These are phyloP conservation scores for Phlebopus sp. DNA, from an alignment of 1,284 basidiomycete genomes.

Conservation along the genomic window DNA sequence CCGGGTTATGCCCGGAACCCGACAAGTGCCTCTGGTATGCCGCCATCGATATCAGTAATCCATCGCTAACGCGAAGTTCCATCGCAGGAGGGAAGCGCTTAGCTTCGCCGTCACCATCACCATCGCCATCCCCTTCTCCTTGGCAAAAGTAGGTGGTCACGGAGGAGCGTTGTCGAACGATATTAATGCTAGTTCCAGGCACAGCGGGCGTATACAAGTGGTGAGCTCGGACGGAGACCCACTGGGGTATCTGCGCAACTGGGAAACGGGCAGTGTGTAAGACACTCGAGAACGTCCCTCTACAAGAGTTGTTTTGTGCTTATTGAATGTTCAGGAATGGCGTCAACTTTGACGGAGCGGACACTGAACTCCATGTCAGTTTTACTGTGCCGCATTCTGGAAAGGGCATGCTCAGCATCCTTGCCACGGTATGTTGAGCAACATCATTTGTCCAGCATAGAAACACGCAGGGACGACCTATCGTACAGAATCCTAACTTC, in stretches of 20 bases:
- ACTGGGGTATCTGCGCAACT: conserved; percentile 38
- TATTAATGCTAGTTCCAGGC: conserved; percentile 20
- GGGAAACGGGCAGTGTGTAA: conserved; percentile 17
- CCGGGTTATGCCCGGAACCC: conserved; percentile 26
- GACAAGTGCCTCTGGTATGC: conserved; percentile 6
- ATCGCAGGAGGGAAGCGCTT: neutral
- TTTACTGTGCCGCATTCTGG: conserved; percentile 25
- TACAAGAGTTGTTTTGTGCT: neutral
- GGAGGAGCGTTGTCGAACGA: neutral
- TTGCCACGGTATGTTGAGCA: conserved; percentile 32
- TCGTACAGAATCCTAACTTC: conserved; percentile 36
- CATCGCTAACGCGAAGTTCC: neutral
- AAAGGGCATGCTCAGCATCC: conserved; percentile 30
- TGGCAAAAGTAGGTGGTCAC: conserved; percentile 1
- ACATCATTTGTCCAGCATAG: neutral
- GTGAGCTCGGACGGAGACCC: conserved; percentile 25
- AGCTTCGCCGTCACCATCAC: neutral
- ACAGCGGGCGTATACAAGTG: conserved; percentile 38
- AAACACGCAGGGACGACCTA: neutral
- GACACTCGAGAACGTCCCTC: conserved; percentile 29
- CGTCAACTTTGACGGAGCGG: conserved; percentile 29
- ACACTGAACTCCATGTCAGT: conserved; percentile 33
- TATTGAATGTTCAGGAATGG: conserved; percentile 27
- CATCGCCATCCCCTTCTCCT: neutral
- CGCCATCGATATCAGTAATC: neutral